phyloP scores from a whole-genome alignment of 1,139 yeast species.

The Kodamaea arcana region DNA sequence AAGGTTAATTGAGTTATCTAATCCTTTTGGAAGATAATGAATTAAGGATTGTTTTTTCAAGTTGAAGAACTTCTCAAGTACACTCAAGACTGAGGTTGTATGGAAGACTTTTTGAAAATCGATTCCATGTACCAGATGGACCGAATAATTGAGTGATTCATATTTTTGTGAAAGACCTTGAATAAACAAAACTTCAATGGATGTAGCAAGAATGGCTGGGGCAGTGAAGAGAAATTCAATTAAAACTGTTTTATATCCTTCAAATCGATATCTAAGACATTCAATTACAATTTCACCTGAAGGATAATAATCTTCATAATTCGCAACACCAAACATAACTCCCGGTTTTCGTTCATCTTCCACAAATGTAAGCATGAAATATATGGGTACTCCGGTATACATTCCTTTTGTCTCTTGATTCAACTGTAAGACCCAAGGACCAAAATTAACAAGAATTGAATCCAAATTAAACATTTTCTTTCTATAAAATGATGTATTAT shows the following conservation, averaged over 20 bases:
- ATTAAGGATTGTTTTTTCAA: slow-evolving; percentile 2
- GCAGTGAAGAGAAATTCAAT: slow-evolving; percentile 9
- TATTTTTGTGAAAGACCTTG: slow-evolving; percentile 5
- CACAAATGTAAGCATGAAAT: slow-evolving; percentile 4
- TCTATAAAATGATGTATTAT: slow-evolving; percentile 8
- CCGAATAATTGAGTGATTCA: slow-evolving; percentile 9
- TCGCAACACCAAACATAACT: slow-evolving; percentile 10
- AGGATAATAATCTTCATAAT: slow-evolving; percentile 11
- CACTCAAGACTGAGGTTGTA: slow-evolving; percentile 1
- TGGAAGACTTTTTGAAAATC: slow-evolving; percentile 8
- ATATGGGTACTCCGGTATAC: slow-evolving; percentile 9
- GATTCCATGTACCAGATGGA: slow-evolving; percentile 4
- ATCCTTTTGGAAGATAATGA: slow-evolving; percentile 4
- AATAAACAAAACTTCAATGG: slow-evolving; percentile 8
- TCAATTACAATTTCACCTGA: slow-evolving; percentile 13
- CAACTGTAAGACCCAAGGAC: slow-evolving; percentile 11
- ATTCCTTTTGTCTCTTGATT: slow-evolving; percentile 8
- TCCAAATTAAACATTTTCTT: slow-evolving; percentile 7
- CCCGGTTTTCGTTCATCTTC: slow-evolving; percentile 7
- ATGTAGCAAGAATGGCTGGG: slow-evolving; percentile 8
- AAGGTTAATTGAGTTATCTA: slow-evolving; percentile 1
- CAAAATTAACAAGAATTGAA: slow-evolving; percentile 9
- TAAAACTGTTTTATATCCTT: slow-evolving; percentile 8
- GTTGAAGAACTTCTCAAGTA: slow-evolving; percentile 5
- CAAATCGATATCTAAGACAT: slow-evolving; percentile 9